phyloP scores from a whole-genome alignment of 345 rosid species.

The Populus davidiana region DNA sequence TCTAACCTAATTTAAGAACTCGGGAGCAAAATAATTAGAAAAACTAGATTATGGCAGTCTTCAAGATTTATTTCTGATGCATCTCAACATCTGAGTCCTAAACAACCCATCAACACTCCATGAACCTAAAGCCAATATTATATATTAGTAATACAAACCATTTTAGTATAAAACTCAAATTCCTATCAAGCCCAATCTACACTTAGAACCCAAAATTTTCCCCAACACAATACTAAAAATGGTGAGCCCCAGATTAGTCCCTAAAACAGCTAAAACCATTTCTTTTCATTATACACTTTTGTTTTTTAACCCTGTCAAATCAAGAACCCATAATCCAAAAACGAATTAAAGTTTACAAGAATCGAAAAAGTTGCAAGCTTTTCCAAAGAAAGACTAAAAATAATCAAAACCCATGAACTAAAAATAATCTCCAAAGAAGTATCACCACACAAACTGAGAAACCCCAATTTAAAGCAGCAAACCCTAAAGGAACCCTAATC shows the following conservation, averaged over 20 bases:
- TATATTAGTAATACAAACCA: background rate
- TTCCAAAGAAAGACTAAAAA: background rate
- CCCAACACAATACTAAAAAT: background rate
- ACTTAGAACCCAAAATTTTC: background rate
- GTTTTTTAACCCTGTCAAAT: background rate
- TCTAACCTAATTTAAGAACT: background rate
- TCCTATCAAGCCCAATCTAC: background rate
- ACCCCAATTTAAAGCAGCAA: background rate
- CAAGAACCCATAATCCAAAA: background rate
- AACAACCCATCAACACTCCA: background rate
- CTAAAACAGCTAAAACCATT: background rate
- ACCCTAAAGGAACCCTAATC: background rate
- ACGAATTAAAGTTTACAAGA: background rate
- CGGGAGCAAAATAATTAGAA: background rate
- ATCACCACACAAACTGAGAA: background rate
- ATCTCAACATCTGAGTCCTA: background rate
- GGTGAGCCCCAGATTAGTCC: background rate
- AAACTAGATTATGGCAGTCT: background rate
- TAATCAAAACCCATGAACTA: background rate
- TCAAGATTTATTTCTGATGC: background rate
- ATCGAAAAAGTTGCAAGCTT: background rate
- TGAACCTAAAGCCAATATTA: background rate
- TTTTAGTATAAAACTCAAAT: background rate
- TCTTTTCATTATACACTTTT: no score
- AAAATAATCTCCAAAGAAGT: background rate